Percentiles rank a stretch among this genome's conserved stretches.
Conservation (phyloP, 2,329 filamentous ascomycete species). For the Alternaria longipes region DNA sequence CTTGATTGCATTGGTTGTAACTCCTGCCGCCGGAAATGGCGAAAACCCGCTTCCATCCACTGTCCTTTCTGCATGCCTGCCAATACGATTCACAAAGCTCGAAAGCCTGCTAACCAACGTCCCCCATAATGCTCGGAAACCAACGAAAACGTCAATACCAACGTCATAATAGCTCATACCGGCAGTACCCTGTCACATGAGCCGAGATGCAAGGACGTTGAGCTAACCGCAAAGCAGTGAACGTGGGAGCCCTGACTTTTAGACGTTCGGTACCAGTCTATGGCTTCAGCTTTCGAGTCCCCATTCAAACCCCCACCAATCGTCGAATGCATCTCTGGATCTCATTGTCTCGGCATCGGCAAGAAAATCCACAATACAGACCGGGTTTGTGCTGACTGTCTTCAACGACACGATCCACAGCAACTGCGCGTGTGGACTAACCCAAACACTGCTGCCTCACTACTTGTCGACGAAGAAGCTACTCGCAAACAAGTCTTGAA, state of each 20-base stretch:
- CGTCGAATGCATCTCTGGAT: slow-evolving; percentile 33
- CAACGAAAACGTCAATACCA: not conserved
- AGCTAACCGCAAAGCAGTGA: slow-evolving; percentile 28
- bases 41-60: slow-evolving; percentile 17
- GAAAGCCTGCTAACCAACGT: not conserved
- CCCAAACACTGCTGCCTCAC: slow-evolving; percentile 22
- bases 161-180: slow-evolving; percentile 16
- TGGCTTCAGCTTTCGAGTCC: slow-evolving; percentile 25
- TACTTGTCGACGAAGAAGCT: slow-evolving; percentile 32
- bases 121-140: slow-evolving; percentile 8
- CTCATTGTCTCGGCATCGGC: slow-evolving; percentile 39
- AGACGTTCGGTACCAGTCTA: slow-evolving; percentile 26
- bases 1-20: slow-evolving; percentile 23
- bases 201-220: slow-evolving; percentile 29
- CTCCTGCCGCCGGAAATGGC: slow-evolving; percentile 17
- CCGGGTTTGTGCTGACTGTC: slow-evolving; percentile 34
- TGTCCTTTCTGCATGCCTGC: slow-evolving; percentile 6
- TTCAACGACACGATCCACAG: slow-evolving; percentile 36
- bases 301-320: slow-evolving; percentile 37
- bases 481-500: slow-evolving; percentile 30
- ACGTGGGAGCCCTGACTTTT: slow-evolving; percentile 22
- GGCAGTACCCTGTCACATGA: slow-evolving; percentile 15
- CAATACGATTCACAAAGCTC: not conserved
- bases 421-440: slow-evolving; percentile 34
- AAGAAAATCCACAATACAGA: slow-evolving; percentile 34